Base-by-base conservation (phyloP, 805 yeast species). In the Monosporozyma aerobia region DNA sequence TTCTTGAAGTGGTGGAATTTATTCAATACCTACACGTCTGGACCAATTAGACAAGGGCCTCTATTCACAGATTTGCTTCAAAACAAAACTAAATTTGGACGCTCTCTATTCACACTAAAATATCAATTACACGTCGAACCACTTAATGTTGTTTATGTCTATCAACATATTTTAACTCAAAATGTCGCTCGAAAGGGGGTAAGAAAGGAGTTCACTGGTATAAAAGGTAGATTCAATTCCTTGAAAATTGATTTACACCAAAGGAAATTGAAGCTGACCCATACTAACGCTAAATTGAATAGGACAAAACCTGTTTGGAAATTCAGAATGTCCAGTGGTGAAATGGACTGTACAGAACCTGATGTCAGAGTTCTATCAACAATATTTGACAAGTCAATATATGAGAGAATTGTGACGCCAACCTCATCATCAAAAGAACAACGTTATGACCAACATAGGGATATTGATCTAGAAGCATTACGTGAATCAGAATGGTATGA, bases 1-100 rank as follows among this genome's bases (percentile, higher is more conserved):
- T 89, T 90, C 68, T 75, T 79, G 57, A 68, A 67, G 10, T 90
- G 97, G 97, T 89, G 96, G 95, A 69, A 72, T 37, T 73, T 85
- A 55, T 90, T 90, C 65, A 77, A 80, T 39, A 82, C 90, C n/a
- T 82, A 82, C 53, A 75, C 85, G 58, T 81, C 89, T 50, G 77
- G 92, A 11, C 96, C 97, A 0, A 75, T 88, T 25, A 74, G 92
- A 51, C 75, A 77, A 47, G 97, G 97, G 0, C 69, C 74, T 1
- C 64, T 90, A 37, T 90, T 87, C 68, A 77, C 79, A 0, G 78
- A 75, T 25, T 53, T 67, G 30, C 58, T 64, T 8, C 74, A 74
- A 53, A 81, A 77, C 41, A 62, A 65, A 5, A 74, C 73, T 44
- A 82, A 81, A 59, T 83, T 89, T 63, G 86, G 95, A 0, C 73